Evolutionary conservation across 495 filamentous ascomycete species (phyloP), one percentile per base, ranked within the genome.

Genomic region (Talaromyces borbonicus): DNA sequence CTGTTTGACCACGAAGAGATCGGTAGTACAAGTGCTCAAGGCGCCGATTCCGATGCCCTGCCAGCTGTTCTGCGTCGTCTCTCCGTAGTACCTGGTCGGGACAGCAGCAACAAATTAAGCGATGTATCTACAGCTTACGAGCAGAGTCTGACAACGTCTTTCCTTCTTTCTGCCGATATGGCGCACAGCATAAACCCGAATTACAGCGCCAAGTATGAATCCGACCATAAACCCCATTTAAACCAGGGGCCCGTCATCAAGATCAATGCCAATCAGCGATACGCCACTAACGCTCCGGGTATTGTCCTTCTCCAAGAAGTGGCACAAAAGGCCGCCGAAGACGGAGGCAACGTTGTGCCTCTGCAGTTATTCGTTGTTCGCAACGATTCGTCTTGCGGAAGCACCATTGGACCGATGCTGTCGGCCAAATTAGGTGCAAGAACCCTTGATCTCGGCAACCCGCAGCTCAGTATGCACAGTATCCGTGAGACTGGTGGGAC

Each of bases 1-100:
- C 80, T 89, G 53, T 99, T 97, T 60, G 92, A 99, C 60, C 92
- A 99, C 68, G 92, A 99, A 61, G 92, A 99, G 57, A 90, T 97
- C 56, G 93, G 92, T 37, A 93, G 85, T 51, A 75, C 73, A 26
- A 90, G 85, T 7, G 89, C 92, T 5, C 93, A 99, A 54, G 92
- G 92, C 52, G 92, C 92, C 2, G 79, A 90, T 63, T 95, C 88
- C 4, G 95, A 94, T 63, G 71, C 94, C 18, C 79, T 99, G 4
- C 93, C 92, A 0, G 78, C 87, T 24, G 79, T 99, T 33, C 77
- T 96, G 44, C 84, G 87, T 27, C 84, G 92, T 32, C 77, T 99
- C 16, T 92, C 86, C 5, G 80, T 87, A 19, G 69, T 96, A 40
- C 80, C 85, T 0, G 69, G 74, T 15, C 51, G 56, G 11, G 55